Base-by-base conservation (phyloP, 106 monocot genomes). In the Narthecium ossifragum region DNA sequence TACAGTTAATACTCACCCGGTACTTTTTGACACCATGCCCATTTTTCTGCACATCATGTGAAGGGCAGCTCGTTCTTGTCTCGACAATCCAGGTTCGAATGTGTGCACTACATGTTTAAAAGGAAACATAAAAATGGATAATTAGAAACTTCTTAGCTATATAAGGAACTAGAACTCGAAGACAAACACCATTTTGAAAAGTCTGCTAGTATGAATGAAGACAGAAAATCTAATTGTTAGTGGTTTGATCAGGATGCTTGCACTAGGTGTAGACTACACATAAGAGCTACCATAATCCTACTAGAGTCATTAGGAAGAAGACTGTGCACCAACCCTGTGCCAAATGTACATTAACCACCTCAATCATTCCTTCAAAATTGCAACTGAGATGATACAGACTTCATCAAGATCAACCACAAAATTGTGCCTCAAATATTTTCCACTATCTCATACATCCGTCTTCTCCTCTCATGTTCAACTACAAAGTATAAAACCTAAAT, bases 21-120 rank as follows among this genome's bases (percentile, higher is more conserved):
- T 34, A 57, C 57, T 57, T 32, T 57, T 57, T 33, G 57, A 57
- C 15, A 57, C 34, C 57, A 57, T 34, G 22, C 57, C 57, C 57
- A 57, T 57, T 21, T 57, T 57, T 22, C 34, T 57, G 57, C 57
- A 57, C 57, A 57, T 34, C 23, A 57, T 34, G 21, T 57, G 57
- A 22, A 57, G 12, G 15, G 31, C 57, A 3, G 57, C 57, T 34
- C 57, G 57, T 10, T 57, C 57, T 34, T 37, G 6, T 22, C 11
- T 57, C 22, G 57, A 57, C 8, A 57, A 34, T 36, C 57, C 57
- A 34, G 57, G 34, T 36, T 57, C 57, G 36, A 57, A 57, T 57
- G 33, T 57, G 34, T 57, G 36, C 6, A 34, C 57, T 57, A 34
- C 33, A 57, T 18, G 57, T 32, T 17, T 18, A 49, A 24, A 20